A percentile compares a stretch with the other conserved stretches of the same genome.
Evolutionary conservation across 176 grass and related monocot species (phyloP).

Genomic region (Luzula sylvatica): DNA sequence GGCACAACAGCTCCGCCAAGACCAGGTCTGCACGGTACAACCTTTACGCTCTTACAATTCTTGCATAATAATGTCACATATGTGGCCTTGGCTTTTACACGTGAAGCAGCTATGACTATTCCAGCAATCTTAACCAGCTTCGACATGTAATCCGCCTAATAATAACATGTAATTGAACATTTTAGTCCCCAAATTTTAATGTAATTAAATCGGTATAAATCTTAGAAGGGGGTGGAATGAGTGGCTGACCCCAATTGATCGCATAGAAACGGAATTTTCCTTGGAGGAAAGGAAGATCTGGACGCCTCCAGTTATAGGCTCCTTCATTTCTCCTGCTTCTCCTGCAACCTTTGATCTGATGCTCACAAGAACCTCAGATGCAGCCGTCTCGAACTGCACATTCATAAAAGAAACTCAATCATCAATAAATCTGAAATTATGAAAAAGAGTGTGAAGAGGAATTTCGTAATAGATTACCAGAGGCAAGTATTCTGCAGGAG

Average conservation of each 20-base stretch:
- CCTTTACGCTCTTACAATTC: conserved; percentile 73
- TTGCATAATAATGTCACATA: conserved; percentile 89
- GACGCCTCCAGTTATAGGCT: conserved; percentile 58
- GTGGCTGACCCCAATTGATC: conserved; percentile 61
- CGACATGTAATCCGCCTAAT: conserved; percentile 77
- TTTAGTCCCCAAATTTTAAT: too few species aligned
- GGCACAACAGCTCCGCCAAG: conserved; percentile 89
- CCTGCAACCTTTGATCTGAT: conserved; percentile 70
- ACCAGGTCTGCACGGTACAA: conserved; percentile 67
- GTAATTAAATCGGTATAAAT: conserved; percentile 1
- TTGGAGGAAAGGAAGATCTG: conserved; percentile 90
- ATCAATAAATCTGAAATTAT: neutral
- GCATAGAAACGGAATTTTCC: conserved; percentile 79
- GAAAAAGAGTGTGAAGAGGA: neutral
- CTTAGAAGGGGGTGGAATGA: neutral
- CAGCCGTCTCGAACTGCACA: conserved; percentile 65
- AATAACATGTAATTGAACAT: neutral
- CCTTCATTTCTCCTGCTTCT: conserved; percentile 94
- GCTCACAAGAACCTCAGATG: conserved; percentile 57
- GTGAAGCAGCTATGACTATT: conserved; percentile 74
- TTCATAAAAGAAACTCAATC: neutral
- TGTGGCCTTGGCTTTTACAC: conserved; percentile 96
- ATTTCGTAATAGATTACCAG: conserved; percentile 26
- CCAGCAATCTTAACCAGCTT: conserved; percentile 91
- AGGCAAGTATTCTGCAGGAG: conserved; percentile 77